Evolutionary conservation across 1,139 yeast genomes (phyloP).

Genomic region (Saccharomyces hybrid): DNA sequence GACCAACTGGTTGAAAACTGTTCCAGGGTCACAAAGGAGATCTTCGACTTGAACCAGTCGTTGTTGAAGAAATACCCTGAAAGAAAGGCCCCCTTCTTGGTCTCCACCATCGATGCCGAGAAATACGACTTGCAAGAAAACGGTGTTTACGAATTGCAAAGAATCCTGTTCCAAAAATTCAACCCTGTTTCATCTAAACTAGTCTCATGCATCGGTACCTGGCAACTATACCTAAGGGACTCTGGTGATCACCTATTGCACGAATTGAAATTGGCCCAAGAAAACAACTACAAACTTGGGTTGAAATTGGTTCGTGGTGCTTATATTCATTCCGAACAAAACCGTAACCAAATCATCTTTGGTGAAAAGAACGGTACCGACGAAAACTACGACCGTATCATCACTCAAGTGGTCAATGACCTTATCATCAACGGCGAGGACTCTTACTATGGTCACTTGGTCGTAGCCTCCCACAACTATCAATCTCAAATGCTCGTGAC

Average conservation of each 20-base stretch:
- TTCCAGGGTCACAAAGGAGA: constrained; percentile 45
- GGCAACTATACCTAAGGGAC: constrained; percentile 83
- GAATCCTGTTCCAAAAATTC: constrained; percentile 68
- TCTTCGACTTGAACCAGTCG: constrained; percentile 48
- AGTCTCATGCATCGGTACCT: constrained; percentile 76
- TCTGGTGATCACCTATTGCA: constrained; percentile 52
- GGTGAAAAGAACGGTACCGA: constrained; percentile 42
- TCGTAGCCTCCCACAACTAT: constrained; percentile 87
- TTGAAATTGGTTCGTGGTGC: constrained; percentile 97
- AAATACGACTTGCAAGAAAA: constrained; percentile 70
- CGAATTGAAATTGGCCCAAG: constrained; percentile 60
- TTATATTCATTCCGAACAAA: constrained; percentile 81
- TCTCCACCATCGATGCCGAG: constrained; percentile 89
- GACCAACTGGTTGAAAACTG: constrained; percentile 59
- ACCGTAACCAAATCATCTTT: constrained; percentile 61
- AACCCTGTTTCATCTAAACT: constrained; percentile 51
- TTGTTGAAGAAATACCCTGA: constrained; percentile 50
- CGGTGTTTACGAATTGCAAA: constrained; percentile 86
- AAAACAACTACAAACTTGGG: constrained; percentile 66
- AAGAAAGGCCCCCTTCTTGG: constrained; percentile 73
- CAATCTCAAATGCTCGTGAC: constrained; percentile 72
- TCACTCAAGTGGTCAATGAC: constrained; percentile 54
- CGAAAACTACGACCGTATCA: constrained; percentile 62
- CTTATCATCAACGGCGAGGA: constrained; percentile 45
- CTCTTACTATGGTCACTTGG: constrained; percentile 69